Base-by-base conservation (phyloP, 2,329 filamentous ascomycete species). In the Colletotrichum ledebouriae region DNA sequence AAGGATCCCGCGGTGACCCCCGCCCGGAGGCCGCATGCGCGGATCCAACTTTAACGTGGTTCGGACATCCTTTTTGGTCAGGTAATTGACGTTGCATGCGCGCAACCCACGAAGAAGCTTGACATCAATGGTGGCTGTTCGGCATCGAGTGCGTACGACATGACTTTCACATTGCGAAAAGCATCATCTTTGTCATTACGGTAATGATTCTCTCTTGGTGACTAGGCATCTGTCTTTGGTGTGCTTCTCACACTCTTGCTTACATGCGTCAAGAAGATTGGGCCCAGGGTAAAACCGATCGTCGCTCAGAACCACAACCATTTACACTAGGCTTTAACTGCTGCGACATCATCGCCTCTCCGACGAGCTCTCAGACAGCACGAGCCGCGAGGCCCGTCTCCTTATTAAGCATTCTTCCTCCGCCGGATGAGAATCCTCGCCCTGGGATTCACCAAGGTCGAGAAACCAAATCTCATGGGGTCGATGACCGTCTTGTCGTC, bases 401-500 rank as follows among this genome's bases (percentile, higher is more conserved):
- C 9, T 57, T 20, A 57, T 10, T 12, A 15, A 6, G 6, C 34
- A 13, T 39, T 25, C 1, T 41, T 67, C 20, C 52, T 57, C 10
- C 59, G 50, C 11, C 59, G 46, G 12, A 67, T 46, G 0, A 58
- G 10, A 17, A 58, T 17, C 34, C 41, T 58, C 6, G 59, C 64
- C 11, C 22, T 52, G 2, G 64, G 59, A 39, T 63, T 58, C 3
- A 50, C 64, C 20, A 67, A 25, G 5, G 50, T 63, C 15, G 59
- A 63, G 13, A 67, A 63, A 3, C 59, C 64, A n/a, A 67, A 58
- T 6, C 52, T 52, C 44, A 67, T 50, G 0, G 59, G 64, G 3
- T 57, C 52, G 4, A 56, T 29, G 0, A 34, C 12, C 1, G 44
- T 34, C 39, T 15, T 33, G 11, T 79, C 75, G 25, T 81, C 81